A percentile compares a stretch with the other conserved stretches of the same genome.
phyloP scores from a whole-genome alignment of 176 grass and related monocot species.

The Oryza brachyantha region DNA sequence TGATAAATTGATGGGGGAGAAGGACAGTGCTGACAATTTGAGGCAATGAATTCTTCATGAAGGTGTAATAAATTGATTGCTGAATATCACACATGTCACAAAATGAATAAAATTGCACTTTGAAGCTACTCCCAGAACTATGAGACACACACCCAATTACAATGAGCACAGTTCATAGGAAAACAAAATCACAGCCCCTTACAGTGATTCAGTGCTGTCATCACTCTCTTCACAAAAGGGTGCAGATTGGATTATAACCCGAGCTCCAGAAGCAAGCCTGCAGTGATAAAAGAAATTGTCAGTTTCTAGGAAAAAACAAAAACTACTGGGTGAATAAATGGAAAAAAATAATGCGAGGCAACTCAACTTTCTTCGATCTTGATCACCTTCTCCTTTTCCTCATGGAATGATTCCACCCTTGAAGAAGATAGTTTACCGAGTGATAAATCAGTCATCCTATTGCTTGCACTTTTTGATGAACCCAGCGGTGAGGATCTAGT shows the following conservation, averaged over 20 bases:
- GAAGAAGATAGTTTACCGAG: constrained; percentile 61
- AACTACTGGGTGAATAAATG: background rate
- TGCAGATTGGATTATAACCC: constrained; percentile 85
- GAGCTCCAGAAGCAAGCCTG: constrained; percentile 98
- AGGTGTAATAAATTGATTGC: constrained; percentile 32
- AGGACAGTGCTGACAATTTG: background rate
- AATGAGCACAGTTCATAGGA: constrained; percentile 13
- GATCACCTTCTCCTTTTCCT: constrained; percentile 77
- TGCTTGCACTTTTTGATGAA: constrained; percentile 72
- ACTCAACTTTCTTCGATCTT: constrained; percentile 99
- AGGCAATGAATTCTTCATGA: constrained; percentile 27
- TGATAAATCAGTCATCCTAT: constrained; percentile 63
- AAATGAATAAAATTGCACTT: constrained; percentile 38
- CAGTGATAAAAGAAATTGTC: constrained; percentile 36
- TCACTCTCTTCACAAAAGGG: constrained; percentile 73
- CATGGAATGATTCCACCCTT: constrained; percentile 72
- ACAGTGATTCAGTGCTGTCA: constrained; percentile 61
- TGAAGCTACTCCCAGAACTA: constrained; percentile 35
- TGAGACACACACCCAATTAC: constrained; percentile 30
- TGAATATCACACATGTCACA: constrained; percentile 37
- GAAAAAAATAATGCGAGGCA: constrained; percentile 22
- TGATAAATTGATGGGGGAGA: background rate
- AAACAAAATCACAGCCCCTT: constrained; percentile 36
- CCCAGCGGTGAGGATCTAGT: constrained; percentile 57
- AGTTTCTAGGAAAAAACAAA: constrained; percentile 25